These are phyloP conservation scores for Lachancea meyersii DNA, from an alignment of 805 yeast genomes.

Conservation along the genomic window DNA sequence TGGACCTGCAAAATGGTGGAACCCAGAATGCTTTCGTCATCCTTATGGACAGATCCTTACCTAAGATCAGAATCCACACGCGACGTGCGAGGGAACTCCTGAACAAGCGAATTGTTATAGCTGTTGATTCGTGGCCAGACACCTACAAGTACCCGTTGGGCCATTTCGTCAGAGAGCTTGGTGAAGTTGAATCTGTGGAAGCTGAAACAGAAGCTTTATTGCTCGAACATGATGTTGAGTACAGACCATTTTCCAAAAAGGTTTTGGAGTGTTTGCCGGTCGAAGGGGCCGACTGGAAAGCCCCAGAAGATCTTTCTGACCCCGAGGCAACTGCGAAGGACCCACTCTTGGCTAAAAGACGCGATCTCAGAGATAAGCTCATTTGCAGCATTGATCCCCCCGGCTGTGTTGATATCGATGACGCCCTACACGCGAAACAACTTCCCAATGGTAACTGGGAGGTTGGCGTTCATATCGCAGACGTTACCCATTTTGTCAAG, in stretches of 20 bases:
- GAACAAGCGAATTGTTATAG: constrained; percentile 88
- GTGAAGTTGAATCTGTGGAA: constrained; percentile 82
- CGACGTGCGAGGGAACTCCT: constrained; percentile 74
- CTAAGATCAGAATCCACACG: constrained; percentile 80
- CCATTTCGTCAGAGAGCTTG: constrained; percentile 84
- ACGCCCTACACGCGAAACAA: constrained; percentile 82
- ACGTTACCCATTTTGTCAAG: constrained; percentile 94
- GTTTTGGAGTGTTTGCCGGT: constrained; percentile 87
- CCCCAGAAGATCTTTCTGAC: constrained; percentile 57
- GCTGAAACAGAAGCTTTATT: constrained; percentile 95
- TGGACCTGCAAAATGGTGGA: constrained; percentile 53
- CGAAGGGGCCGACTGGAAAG: constrained; percentile 92
- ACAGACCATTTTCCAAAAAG: constrained; percentile 87
- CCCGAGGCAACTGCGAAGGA: constrained; percentile 48
- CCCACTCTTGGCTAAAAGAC: constrained; percentile 50
- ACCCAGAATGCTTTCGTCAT: constrained; percentile 75
- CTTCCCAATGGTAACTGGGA: constrained; percentile 92
- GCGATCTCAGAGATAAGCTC: constrained; percentile 79
- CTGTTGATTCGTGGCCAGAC: constrained; percentile 89
- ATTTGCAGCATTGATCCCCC: constrained; percentile 98
- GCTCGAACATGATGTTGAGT: constrained; percentile 93
- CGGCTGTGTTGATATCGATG: constrained; percentile 96
- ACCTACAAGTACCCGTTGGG: constrained; percentile 86
- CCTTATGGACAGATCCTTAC: constrained; percentile 83
- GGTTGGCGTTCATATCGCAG: constrained; percentile 99